Conservation (phyloP, 495 filamentous ascomycete species). For the Aspergillus homomorphus region DNA sequence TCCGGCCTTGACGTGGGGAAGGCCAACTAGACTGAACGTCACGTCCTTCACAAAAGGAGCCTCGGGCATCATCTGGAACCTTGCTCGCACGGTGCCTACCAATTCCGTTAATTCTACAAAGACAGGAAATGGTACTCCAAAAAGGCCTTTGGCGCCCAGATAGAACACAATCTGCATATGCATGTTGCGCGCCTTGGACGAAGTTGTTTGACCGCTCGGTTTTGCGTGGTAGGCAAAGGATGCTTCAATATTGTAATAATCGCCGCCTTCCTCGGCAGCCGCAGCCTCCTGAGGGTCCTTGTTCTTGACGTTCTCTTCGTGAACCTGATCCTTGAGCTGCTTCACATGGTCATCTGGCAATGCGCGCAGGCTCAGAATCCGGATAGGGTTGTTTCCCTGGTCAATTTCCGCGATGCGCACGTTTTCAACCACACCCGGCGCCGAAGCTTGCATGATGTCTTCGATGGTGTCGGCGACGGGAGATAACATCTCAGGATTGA, state of each 20-base stretch:
- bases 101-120: conserved; percentile 84
- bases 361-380: conserved; percentile 85
- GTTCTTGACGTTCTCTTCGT: conserved; percentile 69
- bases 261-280: conserved; percentile 86
- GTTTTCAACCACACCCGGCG: conserved; percentile 85
- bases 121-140: conserved; percentile 85
- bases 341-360: conserved; percentile 78
- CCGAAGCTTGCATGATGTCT: conserved; percentile 95
- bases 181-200: conserved; percentile 86
- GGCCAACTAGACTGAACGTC: conserved; percentile 89
- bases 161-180: conserved; percentile 97
- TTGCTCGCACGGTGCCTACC: conserved; percentile 79
- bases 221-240: conserved; percentile 90
- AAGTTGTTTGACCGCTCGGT: conserved; percentile 63
- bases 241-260: conserved; percentile 93
- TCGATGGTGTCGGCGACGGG: conserved; percentile 70
- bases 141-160: conserved; percentile 65
- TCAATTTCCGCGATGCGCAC: conserved; percentile 95
- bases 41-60: conserved; percentile 88
- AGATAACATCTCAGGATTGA: conserved; percentile 91
- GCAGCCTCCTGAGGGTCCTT: conserved; percentile 86
- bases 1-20: conserved; percentile 84
- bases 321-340: conserved; percentile 75
- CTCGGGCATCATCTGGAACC: conserved; percentile 81
- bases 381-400: conserved; percentile 84